Base-by-base conservation (phyloP, 164 flowering plant species). In the Berberis thunbergii region DNA sequence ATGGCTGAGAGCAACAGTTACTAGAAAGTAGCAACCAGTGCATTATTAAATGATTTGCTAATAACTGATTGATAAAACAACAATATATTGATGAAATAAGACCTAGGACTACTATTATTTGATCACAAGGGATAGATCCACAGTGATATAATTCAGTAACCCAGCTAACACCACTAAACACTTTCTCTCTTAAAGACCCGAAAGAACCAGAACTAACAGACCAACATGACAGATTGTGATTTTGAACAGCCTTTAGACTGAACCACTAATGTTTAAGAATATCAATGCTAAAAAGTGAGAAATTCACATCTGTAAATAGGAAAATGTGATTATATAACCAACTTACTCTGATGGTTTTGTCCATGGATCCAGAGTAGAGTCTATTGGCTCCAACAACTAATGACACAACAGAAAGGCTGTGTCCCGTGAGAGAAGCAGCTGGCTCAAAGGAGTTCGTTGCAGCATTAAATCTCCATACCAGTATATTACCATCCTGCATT, bases 321-420 rank as follows among this genome's bases (percentile, higher is more conserved):
- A 0, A 60, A 50, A 4, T 8, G 4, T 46, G 6, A 56, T 41
- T 4, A 43, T 5, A 61, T 26, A 39, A 38, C 38, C 57, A 65
- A 75, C 92, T 76, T 80, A 87, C 99, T 72, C 70, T 80, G 62
- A 95, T 86, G 55, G 96, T 71, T 57, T 80, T 38, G 74, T 95
- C 99, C 96, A 91, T 89, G 42, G 97, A 91, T 65, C 97, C 96
- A 70, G 99, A 95, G 74, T 81, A 95, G 3, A 95, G 80, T 68
- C 89, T 81, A 64, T 84, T 86, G 61, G 84, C 93, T 66, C 97
- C 99, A 70, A 89, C 90, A 63, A 86, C 83, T 67, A 95, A 74
- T 49, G 99, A 76, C 52, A 89, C 84, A 66, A 95, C 96, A 57
- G 86, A 79, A 52, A 61, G 76, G 4, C 58, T 81, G 72, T 95